Base-by-base conservation (phyloP, 805 yeast species). In the Schizosaccharomyces octosporus region DNA sequence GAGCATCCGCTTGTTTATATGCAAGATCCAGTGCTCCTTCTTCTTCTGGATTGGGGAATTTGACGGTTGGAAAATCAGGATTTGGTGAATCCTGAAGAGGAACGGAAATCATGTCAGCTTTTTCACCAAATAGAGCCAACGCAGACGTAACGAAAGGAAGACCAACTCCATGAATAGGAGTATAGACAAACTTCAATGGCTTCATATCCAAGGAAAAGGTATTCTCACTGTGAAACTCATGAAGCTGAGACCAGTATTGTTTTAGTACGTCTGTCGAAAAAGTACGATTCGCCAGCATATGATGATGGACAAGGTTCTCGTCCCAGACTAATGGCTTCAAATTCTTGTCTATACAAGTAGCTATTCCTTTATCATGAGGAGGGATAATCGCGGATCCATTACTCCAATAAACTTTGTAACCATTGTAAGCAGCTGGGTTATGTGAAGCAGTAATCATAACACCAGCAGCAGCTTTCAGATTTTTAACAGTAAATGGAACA, bases 161-260 rank as follows among this genome's bases (percentile, higher is more conserved):
- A 0, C 98, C 98, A 6, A 90, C 95, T 9, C 98, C 98, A 70
- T 90, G 97, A 83, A 90, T 82, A 27, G 97, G 95, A 0, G 97
- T 90, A 68, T 90, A 90, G 1, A 88, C 85, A 62, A 84, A 81
- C 62, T 77, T 72, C 63, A 69, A 67, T 72, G 59, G 2, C 72
- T 36, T 29, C 42, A 51, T 24, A 4, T 51, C 57, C n/a, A 24
- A 24, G 2, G 31, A 21, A 51, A 51, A 51, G 4, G 31, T 51
- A 17, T 51, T 51, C 27, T 21, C 36, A 3, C 15, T 9, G 15
- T 51, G 57, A 17, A 51, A 51, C 11, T 51, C 36, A 29, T 29
- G 57, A 4, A 51, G 57, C n/a, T 51, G 36, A 24, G 57, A 51
- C 57, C 57, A 51, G 15, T 51, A 51, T 15, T 51, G 19, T 24